Evolutionary conservation across 108 stramenopile genomes (phyloP), one percentile per base, ranked within the genome.

Genomic region (Nannochloropsis gaditana): DNA sequence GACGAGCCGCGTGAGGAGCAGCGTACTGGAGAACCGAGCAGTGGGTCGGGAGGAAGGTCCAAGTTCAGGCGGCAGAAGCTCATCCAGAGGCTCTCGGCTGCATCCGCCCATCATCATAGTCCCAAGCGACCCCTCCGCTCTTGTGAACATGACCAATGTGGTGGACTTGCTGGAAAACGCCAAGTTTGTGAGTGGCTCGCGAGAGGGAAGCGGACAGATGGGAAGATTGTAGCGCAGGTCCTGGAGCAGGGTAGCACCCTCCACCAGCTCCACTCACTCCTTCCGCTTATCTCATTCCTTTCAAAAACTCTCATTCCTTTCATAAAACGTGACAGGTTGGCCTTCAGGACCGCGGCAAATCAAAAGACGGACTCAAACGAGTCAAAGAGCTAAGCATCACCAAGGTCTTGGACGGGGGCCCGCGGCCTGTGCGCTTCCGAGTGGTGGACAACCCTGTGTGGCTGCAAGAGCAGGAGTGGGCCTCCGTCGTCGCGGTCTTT

Each of bases 401-500:
- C n/a, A 73, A 73, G 8, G 6, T 73, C 4, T 6, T 73, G n/a
- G 59, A 73, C 19, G 59, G 59, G 59, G 19, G n/a, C 19, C 59
- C 59, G 19, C 59, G 59, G 59, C 59, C 19, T 4, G 59, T 82
- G 44, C 17, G 21, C 19, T 82, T 82, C 82, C 43, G 82, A 21
- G 82, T 82, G 9, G 44, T 82, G 43, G 82, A 82, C 21, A 82
- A 82, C 45, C 44, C 44, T 15, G 43, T 45, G 44, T 45, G 45
- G 82, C 21, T 82, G 45, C 82, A 45, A 21, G 82, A 82, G 44
- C 19, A 15, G 43, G 82, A 82, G 45, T 82, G 82, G 82, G 45
- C 17, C 19, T 45, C 44, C 19, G 82, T 82, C 19, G 82, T 45
- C 5, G 82, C 82, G 44, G 82, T 82, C 19, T 82, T 82, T 82